Base-by-base conservation (phyloP, 148 eudicot species). In the Salicornia ramosissima region DNA sequence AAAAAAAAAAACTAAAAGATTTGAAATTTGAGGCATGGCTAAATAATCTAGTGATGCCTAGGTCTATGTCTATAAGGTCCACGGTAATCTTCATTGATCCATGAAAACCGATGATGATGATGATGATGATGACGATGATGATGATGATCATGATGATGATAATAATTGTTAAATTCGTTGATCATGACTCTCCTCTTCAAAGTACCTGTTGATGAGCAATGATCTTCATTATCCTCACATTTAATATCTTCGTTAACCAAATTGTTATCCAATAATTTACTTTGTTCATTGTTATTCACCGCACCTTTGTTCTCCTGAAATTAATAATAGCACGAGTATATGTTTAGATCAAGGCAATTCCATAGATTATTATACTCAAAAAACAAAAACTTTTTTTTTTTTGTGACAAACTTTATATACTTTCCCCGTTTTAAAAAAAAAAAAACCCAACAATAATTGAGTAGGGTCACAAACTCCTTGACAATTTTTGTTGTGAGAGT, bases 71-170 rank as follows among this genome's bases (percentile, higher is more conserved):
- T 71, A 34, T 77, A 81, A 42, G 95, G 95, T 63, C 89, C 86
- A 80, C 79, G 83, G 68, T 89, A 89, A 74, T 86, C 90, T 85
- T 86, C 95, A 73, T 84, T 80, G 66, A 83, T 79, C 74, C 79
- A 80, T 79, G 95, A 87, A 74, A 89, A 81, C 87, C 75, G 34
- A 68, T 34, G 61, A 68, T 40, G 64, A n/a, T 55, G 64, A 36
- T 39, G 40, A 10, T 50, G 42, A 50, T 29, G 43, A 24, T 52
- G 21, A n/a, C 34, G 50, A 33, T 62, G 21, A n/a, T 51, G 33
- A 42, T 70, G 21, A 42, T 16, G 40, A 29, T 49, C 16, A 50
- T 67, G 59, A 26, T 57, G 12, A 14, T 53, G 49, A 42, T 26
- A 10, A 2, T 5, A 31, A 56, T 65, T 81, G 68, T 71, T 81